These are phyloP conservation scores for Erysiphe pulchra DNA, from an alignment of 2,329 filamentous ascomycete species.

Conservation along the genomic window DNA sequence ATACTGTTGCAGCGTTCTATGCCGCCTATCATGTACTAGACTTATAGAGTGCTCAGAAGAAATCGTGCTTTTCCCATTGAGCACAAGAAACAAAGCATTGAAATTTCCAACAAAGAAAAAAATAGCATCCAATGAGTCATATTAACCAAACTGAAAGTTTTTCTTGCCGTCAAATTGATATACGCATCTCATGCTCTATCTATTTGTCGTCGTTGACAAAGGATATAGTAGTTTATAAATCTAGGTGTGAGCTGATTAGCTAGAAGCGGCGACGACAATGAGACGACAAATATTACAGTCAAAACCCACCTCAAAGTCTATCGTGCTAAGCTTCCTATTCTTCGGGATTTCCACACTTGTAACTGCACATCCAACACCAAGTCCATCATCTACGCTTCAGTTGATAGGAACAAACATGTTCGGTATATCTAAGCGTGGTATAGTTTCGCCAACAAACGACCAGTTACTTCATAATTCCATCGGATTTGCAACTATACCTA, in stretches of 20 bases:
- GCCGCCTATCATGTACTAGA: neutral
- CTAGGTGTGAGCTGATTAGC: neutral
- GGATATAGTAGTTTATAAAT: neutral
- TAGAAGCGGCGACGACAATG: neutral
- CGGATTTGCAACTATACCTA: conserved; percentile 5
- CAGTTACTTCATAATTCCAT: conserved; percentile 7
- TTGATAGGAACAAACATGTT: neutral
- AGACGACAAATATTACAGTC: neutral
- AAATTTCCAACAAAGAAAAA: no score
- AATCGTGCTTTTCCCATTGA: neutral
- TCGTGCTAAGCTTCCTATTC: neutral
- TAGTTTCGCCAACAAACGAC: conserved; percentile 3
- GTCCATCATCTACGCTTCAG: neutral
- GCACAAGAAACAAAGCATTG: neutral
- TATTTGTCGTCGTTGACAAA: neutral
- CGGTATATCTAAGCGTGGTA: neutral
- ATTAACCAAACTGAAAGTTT: neutral
- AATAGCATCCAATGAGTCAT: neutral
- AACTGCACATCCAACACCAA: neutral
- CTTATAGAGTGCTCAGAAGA: neutral
- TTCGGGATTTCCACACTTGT: neutral
- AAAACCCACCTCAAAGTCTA: neutral
- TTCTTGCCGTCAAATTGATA: neutral
- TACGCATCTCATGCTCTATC: neutral
- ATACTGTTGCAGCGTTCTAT: neutral